Evolutionary conservation across 371 early-diverging fungal species (phyloP).

Genomic region (Polyrhizophydium stewartii): DNA sequence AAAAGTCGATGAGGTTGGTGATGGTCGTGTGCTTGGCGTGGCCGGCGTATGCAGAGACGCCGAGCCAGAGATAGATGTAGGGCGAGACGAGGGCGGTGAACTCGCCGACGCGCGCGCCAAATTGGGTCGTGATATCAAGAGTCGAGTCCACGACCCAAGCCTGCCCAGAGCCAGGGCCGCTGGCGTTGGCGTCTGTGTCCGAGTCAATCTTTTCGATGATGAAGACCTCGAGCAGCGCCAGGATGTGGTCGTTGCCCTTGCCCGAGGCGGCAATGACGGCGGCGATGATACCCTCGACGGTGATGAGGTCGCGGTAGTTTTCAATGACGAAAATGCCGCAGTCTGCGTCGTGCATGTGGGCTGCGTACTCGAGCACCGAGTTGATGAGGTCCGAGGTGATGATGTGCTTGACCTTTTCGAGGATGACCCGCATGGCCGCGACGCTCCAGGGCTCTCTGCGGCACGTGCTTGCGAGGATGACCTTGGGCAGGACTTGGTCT

Average conservation of each 20-base stretch:
- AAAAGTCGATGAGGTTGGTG: conserved; percentile 26
- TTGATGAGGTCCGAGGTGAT: conserved; percentile 14
- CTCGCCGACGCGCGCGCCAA: neutral
- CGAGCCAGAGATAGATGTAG: conserved; percentile 22
- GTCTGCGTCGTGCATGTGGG: conserved; percentile 19
- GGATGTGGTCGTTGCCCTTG: neutral
- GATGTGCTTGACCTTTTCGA: neutral
- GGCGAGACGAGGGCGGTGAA: conserved; percentile 15
- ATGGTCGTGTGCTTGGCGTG: conserved; percentile 22
- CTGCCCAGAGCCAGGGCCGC: neutral
- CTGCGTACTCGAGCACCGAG: conserved; percentile 22
- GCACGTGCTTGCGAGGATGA: too few relatives aligned
- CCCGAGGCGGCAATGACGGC: neutral
- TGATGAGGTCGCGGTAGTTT: conserved; percentile 11
- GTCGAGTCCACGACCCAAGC: neutral
- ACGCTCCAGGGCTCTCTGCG: too few relatives aligned
- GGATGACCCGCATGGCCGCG: conserved; percentile 11
- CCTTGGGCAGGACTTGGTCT: too few relatives aligned
- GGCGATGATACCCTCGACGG: neutral
- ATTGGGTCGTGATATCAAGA: neutral
- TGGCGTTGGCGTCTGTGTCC: neutral
- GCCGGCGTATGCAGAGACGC: conserved; percentile 22
- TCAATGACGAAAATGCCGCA: conserved; percentile 28
- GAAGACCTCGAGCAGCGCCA: neutral
- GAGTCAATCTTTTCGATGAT: neutral